Evolutionary conservation across 2,329 filamentous ascomycete species (phyloP), one percentile per base, ranked within the genome.

Genomic region (Trichoderma guizhouense): DNA sequence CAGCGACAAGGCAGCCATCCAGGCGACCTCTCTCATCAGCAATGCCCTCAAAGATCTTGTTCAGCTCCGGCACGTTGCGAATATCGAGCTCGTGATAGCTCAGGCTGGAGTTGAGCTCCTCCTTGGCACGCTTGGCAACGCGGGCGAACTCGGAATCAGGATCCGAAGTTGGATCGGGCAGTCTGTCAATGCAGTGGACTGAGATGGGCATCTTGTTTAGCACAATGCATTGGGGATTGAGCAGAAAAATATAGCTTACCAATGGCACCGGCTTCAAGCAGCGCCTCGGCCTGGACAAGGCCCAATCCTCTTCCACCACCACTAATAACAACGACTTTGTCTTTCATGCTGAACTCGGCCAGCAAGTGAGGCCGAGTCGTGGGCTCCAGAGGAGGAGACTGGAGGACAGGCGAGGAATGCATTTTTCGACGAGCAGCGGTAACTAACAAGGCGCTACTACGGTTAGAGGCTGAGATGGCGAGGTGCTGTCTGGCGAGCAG

Each of bases 81-180:
- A 97, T 93, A 78, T 97, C 94, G 72, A 95, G 89, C 75, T 91
- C 89, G 78, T 91, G 90, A 84, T 97, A 97, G 68, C 90, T 86
- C 57, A 96, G 82, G 62, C 86, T 87, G 2, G 90, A 91, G 75
- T 86, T 88, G n/a, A 94, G 85, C 77, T 92, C 88, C 60, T 87
- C 83, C 39, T 83, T 83, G 51, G 92, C 92, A 66, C 89, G 87
- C 74, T 87, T 84, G 66, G 91, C 90, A 69, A 95, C 86, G 51
- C 83, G 82, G 71, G 86, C 86, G 80, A 95, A 96, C 72, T 90
- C 86, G 3, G 89, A 84, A 47, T 78, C 81, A 4, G 82, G 75
- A 12, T 83, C 80, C 26, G 76, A 65, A 39, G 72, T 72, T 1
- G 90, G 90, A 74, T 86, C 83, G 6, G 86, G 82, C 28, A 92